Evolutionary conservation across 192 early-diverging fungal genomes (phyloP), one percentile per base, ranked within the genome.

Genomic region (Haplosporangium gracile): DNA sequence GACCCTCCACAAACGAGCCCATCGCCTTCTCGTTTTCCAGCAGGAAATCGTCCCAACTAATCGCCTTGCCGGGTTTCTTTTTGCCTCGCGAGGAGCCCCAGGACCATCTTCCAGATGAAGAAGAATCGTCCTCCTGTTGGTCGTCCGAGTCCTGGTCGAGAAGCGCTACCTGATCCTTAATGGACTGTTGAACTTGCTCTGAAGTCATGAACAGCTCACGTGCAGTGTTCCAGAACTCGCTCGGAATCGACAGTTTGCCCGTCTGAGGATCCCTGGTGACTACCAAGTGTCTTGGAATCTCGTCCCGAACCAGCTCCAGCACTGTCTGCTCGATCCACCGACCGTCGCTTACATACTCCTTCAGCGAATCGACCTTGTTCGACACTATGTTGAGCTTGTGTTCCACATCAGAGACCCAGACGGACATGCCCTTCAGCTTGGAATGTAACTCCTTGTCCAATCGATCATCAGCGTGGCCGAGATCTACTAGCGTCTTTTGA

Each of bases 301-400:
- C 77, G 26, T 85, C 73, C 10, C 74, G 68, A 18, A 85, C 65
- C n/a, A 72, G 49, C 43, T 85, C 82, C 34, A 83, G 32, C 10
- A 85, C 69, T 18, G 63, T 85, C 13, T 79, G 82, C 38, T 85
- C 78, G 43, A 85, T 85, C 82, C 82, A 85, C 24, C 55, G 68
- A 40, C 82, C 82, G 26, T 75, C 74, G 38, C 68, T 42, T 16
- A 85, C 68, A 32, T 85, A 79, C 36, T 53, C 29, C 39, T 49
- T 71, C 13, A 85, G 43, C 8, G 82, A 79, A 5, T 74, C 43
- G 9, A 85, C 77, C 39, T 79, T 68, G 18, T 65, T 68, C 4
- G 77, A 70, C 1, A 85, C 82, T 34, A 32, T 39, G 53, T 79
- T 73, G 68, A 85, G 39, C 39, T 75, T 74, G 24, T 75, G 77